phyloP scores from a whole-genome alignment of 176 grass and related monocot genomes.

The Canna indica region DNA sequence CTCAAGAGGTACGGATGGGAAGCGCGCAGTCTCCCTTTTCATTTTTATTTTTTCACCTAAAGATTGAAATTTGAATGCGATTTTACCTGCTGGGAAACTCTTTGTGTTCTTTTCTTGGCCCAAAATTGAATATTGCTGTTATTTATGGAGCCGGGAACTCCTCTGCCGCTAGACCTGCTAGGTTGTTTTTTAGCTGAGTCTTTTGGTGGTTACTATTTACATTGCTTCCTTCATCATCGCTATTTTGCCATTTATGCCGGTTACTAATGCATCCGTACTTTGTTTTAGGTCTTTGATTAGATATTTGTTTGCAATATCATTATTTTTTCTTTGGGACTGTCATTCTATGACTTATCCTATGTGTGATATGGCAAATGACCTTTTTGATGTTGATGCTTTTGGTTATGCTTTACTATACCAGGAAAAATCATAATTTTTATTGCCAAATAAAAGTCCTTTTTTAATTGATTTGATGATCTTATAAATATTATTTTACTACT shows the following conservation, averaged over 20 bases:
- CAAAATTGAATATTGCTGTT: background rate
- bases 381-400: too few relatives aligned
- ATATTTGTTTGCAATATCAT: too few relatives aligned
- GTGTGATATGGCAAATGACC: too few relatives aligned
- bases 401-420: background rate
- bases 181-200: too few relatives aligned
- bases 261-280: background rate
- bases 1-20: constrained; percentile 40
- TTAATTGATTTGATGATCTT: background rate
- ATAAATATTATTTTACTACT: constrained; percentile 24
- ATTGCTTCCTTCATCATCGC: background rate
- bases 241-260: background rate
- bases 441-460: background rate
- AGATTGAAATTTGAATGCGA: too few relatives aligned
- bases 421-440: background rate
- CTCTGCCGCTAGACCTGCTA: background rate
- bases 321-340: too few relatives aligned
- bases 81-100: constrained; percentile 6
- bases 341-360: too few relatives aligned
- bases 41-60: background rate
- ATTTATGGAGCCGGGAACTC: background rate
- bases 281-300: background rate
- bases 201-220: background rate
- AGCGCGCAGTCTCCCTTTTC: background rate
- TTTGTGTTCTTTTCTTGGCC: background rate